A percentile compares a stretch with the other conserved stretches of the same genome.
Conservation (phyloP, 345 rosid species). For the Populus alba region DNA sequence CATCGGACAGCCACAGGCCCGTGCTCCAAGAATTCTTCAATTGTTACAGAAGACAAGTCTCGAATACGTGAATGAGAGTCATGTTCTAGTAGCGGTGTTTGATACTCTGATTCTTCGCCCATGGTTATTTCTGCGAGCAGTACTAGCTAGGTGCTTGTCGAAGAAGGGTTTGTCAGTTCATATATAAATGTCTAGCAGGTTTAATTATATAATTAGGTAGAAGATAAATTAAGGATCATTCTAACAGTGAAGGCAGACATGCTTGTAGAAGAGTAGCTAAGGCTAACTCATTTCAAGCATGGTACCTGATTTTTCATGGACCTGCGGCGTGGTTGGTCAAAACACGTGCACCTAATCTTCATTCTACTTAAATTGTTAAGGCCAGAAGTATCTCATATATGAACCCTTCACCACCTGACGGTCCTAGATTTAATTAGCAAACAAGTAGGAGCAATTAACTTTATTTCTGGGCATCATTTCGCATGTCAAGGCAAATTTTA, state of each 20-base stretch:
- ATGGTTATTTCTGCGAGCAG: not conserved
- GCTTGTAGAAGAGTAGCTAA: not conserved
- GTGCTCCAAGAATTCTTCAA: slow-evolving; percentile 63
- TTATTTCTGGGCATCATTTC: too few relatives aligned
- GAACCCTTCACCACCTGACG: not conserved
- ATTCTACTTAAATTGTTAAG: not conserved
- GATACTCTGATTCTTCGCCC: slow-evolving; percentile 23
- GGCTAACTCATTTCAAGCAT: not conserved
- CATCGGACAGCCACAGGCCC: slow-evolving; percentile 40
- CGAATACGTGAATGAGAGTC: slow-evolving; percentile 55
- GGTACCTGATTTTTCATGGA: not conserved
- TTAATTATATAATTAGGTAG: not conserved
- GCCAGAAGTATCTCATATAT: not conserved
- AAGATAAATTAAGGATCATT: not conserved
- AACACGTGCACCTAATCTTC: not conserved
- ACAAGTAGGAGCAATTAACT: too few relatives aligned
- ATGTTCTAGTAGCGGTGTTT: slow-evolving; percentile 49
- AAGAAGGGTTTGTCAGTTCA: not conserved
- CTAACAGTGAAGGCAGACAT: not conserved
- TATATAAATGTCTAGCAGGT: not conserved
- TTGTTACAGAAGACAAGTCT: slow-evolving; percentile 47
- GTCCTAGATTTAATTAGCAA: not conserved
- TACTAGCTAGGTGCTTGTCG: not conserved
- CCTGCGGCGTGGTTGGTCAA: not conserved
- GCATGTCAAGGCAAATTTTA: too few relatives aligned